Evolutionary conservation across 208 protist species (phyloP).

Genomic region (Willaertia magna): DNA sequence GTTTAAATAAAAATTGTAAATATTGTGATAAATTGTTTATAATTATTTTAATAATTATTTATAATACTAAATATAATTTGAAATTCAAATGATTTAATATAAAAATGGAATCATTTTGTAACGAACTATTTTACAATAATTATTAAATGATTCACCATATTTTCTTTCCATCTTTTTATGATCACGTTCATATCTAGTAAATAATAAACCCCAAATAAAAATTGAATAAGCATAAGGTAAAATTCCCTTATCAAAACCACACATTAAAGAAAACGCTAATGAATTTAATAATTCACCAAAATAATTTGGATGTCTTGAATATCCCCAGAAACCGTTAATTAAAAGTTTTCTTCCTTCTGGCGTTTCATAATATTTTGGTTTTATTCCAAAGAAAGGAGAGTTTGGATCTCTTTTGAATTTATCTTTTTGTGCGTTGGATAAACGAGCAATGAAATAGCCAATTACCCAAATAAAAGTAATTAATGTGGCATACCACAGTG

Average conservation of each 20-base stretch:
- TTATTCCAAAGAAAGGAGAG: not conserved
- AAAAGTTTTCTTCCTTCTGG: not conserved
- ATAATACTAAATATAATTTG: not conserved
- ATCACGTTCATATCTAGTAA: not conserved
- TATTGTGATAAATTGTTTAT: no score
- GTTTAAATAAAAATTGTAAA: no score
- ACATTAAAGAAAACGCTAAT: not conserved
- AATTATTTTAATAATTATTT: no score
- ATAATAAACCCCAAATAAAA: not conserved
- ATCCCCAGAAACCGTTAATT: not conserved
- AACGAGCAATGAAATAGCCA: not conserved
- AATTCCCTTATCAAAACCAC: not conserved
- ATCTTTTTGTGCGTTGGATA: not conserved
- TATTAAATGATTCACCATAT: not conserved
- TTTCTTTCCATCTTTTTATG: not conserved
- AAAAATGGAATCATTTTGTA: not conserved
- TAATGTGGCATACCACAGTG: not conserved
- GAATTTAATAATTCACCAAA: constrained; percentile 3
- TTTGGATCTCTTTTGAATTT: constrained; percentile 6
- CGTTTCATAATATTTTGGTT: not conserved
- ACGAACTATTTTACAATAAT: not conserved
- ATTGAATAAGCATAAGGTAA: not conserved
- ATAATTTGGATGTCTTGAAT: not conserved
- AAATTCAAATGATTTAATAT: not conserved
- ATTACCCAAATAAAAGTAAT: not conserved